These are phyloP conservation scores for Wickerhamiella allomyrinae DNA, from an alignment of 805 yeast species.

Conservation along the genomic window DNA sequence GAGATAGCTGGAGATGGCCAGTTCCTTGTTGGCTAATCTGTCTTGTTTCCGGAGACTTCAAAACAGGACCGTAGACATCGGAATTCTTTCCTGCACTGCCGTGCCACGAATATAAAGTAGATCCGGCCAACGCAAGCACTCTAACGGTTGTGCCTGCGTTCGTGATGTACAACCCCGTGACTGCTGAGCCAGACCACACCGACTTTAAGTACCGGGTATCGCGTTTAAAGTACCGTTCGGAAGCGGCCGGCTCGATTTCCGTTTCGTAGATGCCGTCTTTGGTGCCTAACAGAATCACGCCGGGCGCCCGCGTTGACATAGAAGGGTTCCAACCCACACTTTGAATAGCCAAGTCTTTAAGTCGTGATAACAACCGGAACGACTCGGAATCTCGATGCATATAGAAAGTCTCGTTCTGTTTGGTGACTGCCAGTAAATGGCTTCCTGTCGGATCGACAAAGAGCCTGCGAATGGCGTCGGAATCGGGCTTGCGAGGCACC, in stretches of 20 bases:
- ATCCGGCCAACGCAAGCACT: neutral
- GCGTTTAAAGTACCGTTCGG: slow-evolving; percentile 32
- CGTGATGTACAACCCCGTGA: neutral
- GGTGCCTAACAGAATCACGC: slow-evolving; percentile 37
- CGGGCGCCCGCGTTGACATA: slow-evolving; percentile 27
- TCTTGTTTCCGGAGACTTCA: neutral
- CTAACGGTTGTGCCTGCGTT: too few species aligned
- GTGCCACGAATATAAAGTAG: neutral
- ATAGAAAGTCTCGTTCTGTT: slow-evolving; percentile 32
- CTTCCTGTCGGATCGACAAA: slow-evolving; percentile 39
- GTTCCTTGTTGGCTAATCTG: too few species aligned
- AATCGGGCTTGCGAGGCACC: slow-evolving; percentile 18
- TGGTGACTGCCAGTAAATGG: slow-evolving; percentile 38
- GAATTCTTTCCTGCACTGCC: neutral
- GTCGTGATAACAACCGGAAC: slow-evolving; percentile 32
- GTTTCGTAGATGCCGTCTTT: slow-evolving; percentile 38
- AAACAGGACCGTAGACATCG: too few species aligned
- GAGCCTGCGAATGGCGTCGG: slow-evolving; percentile 24
- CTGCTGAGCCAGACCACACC: neutral
- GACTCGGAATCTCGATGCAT: slow-evolving; percentile 30
- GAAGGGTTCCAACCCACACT: slow-evolving; percentile 32
- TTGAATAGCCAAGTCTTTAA: slow-evolving; percentile 33
- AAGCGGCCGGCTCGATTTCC: slow-evolving; percentile 27
- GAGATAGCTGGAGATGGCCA: too few species aligned
- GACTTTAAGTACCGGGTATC: slow-evolving; percentile 29